A percentile compares a stretch with the other conserved stretches of the same genome.
Evolutionary conservation across 1,284 basidiomycete species (phyloP).

Genomic region (Cryptococcus jaspeensis): DNA sequence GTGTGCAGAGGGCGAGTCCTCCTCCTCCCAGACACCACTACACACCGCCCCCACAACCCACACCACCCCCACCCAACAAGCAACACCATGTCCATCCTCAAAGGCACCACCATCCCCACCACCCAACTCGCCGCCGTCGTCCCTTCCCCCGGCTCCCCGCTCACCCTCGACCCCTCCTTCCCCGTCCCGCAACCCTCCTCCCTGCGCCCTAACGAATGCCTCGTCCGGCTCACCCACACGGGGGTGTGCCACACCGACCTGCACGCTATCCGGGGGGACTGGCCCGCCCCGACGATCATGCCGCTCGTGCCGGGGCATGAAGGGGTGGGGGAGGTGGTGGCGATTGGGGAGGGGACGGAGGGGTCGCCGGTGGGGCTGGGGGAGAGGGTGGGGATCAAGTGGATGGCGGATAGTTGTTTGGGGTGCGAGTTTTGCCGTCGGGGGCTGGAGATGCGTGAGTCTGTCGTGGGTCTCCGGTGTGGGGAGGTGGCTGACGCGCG

Average conservation of each 20-base stretch:
- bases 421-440: conserved; percentile 73
- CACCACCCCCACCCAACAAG: conserved; percentile 50
- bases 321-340: too few species aligned
- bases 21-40: neutral
- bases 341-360: conserved; percentile 65
- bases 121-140: conserved; percentile 66
- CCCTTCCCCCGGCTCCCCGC: conserved; percentile 51
- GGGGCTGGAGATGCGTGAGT: conserved; percentile 59
- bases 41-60: neutral
- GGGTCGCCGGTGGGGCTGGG: conserved; percentile 59
- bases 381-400: conserved; percentile 81
- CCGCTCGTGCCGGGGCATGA: neutral
- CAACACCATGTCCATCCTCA: conserved; percentile 11
- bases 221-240: neutral
- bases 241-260: conserved; percentile 42
- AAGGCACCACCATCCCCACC: conserved; percentile 56
- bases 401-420: conserved; percentile 69
- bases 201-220: neutral
- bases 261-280: conserved; percentile 66
- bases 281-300: conserved; percentile 60
- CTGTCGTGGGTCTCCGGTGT: neutral
- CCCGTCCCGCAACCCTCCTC: neutral
- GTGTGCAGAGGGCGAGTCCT: too few species aligned
- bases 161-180: too few species aligned
- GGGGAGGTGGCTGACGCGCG: neutral